A percentile compares a stretch with the other conserved stretches of the same genome.
Conservation (phyloP, 2,329 filamentous ascomycete species). For the Calycina marina region DNA sequence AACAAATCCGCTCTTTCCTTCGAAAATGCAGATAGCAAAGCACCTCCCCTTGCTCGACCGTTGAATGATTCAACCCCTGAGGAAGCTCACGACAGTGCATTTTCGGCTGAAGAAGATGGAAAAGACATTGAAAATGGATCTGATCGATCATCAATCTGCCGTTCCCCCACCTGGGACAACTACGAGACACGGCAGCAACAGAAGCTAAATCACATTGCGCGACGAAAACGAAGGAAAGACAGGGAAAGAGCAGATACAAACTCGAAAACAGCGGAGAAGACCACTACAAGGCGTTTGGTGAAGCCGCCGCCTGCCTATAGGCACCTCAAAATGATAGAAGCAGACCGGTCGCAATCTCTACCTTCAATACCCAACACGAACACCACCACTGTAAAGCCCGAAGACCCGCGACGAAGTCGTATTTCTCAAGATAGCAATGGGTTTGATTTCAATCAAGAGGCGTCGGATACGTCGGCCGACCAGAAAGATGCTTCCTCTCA, state of each 20-base stretch:
- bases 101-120: too few species aligned
- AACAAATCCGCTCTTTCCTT: too few species aligned
- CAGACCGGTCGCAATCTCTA: slow-evolving; percentile 1
- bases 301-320: slow-evolving; percentile 18
- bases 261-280: slow-evolving; percentile 27
- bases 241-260: slow-evolving; percentile 26
- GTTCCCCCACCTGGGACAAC: slow-evolving; percentile 48
- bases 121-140: slow-evolving; percentile 13
- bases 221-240: slow-evolving; percentile 28
- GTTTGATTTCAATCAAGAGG: neutral
- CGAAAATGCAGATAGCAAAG: too few species aligned
- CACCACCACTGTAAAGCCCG: neutral
- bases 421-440: neutral
- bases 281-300: slow-evolving; percentile 17
- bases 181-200: slow-evolving; percentile 33
- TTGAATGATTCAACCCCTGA: too few species aligned
- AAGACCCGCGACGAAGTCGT: neutral
- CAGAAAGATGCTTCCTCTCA: neutral
- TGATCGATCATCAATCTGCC: slow-evolving; percentile 32
- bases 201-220: slow-evolving; percentile 27
- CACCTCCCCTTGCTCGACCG: too few species aligned
- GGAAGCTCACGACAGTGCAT: too few species aligned
- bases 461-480: too few species aligned
- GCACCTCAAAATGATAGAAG: slow-evolving; percentile 5
- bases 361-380: neutral